Evolutionary conservation across 441 rosid species (phyloP).

Genomic region (Populus hybrid): DNA sequence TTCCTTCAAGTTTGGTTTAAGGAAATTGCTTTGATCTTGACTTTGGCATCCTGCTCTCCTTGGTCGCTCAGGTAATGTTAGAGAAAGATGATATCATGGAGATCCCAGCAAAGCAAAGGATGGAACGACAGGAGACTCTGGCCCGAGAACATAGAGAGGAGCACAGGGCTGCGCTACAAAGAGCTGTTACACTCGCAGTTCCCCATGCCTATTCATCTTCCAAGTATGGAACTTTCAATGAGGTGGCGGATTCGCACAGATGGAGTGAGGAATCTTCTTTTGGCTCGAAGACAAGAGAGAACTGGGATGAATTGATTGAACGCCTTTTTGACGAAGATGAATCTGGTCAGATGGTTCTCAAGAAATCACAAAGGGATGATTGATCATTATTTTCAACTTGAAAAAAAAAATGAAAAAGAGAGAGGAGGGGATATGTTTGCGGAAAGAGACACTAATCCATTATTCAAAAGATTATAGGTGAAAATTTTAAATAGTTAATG

Average conservation of each 20-base stretch:
- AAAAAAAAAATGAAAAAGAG: background rate
- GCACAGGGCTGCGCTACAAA: conserved; percentile 74
- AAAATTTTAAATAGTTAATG: no score
- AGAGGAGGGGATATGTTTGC: background rate
- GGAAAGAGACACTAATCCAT: conserved; percentile 7
- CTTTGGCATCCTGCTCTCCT: background rate
- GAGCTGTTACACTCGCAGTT: conserved; percentile 73
- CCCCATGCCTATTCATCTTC: conserved; percentile 71
- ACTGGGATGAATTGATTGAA: conserved; percentile 77
- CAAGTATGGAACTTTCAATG: conserved; percentile 75
- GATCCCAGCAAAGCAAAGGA: conserved; percentile 72
- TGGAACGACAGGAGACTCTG: conserved; percentile 81
- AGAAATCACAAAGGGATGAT: conserved; percentile 36
- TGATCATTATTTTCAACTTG: conserved; percentile 17
- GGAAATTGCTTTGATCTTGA: background rate
- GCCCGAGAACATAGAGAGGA: conserved; percentile 69
- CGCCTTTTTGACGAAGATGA: conserved; percentile 70
- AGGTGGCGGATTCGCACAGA: conserved; percentile 27
- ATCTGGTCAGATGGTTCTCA: conserved; percentile 52
- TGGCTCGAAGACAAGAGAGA: conserved; percentile 36
- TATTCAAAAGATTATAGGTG: conserved; percentile 6
- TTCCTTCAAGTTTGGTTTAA: background rate
- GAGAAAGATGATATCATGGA: conserved; percentile 69
- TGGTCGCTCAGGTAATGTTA: conserved; percentile 50
- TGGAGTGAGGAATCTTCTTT: conserved; percentile 39